Conservation (phyloP, 768 basidiomycete species). For the Amanita rimosa region DNA sequence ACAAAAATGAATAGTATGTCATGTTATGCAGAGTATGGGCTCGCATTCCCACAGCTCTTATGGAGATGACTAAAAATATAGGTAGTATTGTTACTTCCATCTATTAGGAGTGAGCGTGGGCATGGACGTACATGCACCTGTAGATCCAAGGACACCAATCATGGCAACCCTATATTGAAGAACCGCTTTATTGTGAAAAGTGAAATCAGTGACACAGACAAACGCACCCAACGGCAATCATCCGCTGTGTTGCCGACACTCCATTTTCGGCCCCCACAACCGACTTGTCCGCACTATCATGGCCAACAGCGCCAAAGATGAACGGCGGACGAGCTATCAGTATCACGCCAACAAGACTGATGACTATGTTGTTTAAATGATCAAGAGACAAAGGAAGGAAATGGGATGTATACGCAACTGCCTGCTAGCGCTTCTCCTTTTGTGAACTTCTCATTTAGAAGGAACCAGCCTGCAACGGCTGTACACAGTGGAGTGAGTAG, state of each 20-base stretch:
- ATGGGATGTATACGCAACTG: slow-evolving; percentile 12
- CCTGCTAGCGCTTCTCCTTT: slow-evolving; percentile 42
- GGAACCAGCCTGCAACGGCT: slow-evolving; percentile 27
- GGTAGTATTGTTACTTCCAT: not conserved
- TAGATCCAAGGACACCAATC: slow-evolving; percentile 48
- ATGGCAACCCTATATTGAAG: slow-evolving; percentile 38
- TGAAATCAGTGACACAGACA: not conserved
- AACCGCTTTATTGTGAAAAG: not conserved
- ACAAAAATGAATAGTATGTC: slow-evolving; percentile 51
- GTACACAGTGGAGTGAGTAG: slow-evolving; percentile 65
- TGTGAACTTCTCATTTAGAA: slow-evolving; percentile 51
- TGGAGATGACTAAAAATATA: slow-evolving; percentile 20
- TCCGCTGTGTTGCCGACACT: slow-evolving; percentile 19
- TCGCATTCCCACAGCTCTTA: slow-evolving; percentile 61
- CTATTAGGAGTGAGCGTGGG: slow-evolving; percentile 12
- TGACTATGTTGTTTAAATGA: slow-evolving; percentile 22
- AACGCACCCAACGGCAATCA: slow-evolving; percentile 51
- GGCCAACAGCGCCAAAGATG: slow-evolving; percentile 41
- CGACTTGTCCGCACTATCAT: too few species aligned
- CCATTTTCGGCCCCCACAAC: not conserved
- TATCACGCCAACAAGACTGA: slow-evolving; percentile 65
- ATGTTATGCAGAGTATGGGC: slow-evolving; percentile 70
- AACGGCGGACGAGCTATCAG: slow-evolving; percentile 71
- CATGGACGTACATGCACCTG: slow-evolving; percentile 46
- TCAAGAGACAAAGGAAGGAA: not conserved